Base-by-base conservation (phyloP, 1,139 yeast species). In the Suhomyces terraborum region DNA sequence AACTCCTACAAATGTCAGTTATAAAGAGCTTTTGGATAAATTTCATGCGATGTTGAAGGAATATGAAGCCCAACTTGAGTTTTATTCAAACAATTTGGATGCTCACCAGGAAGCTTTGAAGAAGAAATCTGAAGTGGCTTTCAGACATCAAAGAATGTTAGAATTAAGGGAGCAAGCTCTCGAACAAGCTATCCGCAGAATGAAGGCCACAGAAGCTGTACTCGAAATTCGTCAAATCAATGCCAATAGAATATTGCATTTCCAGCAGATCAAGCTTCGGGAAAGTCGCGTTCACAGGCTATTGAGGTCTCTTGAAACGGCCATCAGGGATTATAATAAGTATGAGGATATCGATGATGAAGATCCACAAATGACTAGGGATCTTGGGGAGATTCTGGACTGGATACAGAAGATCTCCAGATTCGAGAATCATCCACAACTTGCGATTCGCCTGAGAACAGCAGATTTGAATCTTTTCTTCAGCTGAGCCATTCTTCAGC, bases 1-100 rank as follows among this genome's bases (percentile, higher is more conserved):
- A 3, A 18, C 19, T 9, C 30, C 37, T 3, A 6, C 19, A 4
- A 22, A 8, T 13, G 10, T 6, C 9, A 28, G 12, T 18, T 19
- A 16, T 8, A 22, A 23, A 17, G 19, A 19, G 4, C 20, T 28
- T 5, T 20, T 38, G 6, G 36, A 30, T 5, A 17, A 24, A 14
- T 27, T 41, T 12, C 35, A 32, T 18, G 32, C 6, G 4, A 36
- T 32, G 24, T 28, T 43, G 17, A 32, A 30, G 4, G 31, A 23
- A 6, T 43, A 41, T 24, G 45, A 42, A 18, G 20, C 4, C 4
- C 38, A 40, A 16, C 36, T 45, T 10, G 21, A 19, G 6, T 22
- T 29, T 13, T 43, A 34, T 21, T 28, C 33, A 9, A 22, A 33
- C 3, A 36, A 30, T 22, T 31, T 42, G 8, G 37, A 35, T 9